Base-by-base conservation (phyloP, 495 filamentous ascomycete genomes). In the Hypoxylon perforatum region DNA sequence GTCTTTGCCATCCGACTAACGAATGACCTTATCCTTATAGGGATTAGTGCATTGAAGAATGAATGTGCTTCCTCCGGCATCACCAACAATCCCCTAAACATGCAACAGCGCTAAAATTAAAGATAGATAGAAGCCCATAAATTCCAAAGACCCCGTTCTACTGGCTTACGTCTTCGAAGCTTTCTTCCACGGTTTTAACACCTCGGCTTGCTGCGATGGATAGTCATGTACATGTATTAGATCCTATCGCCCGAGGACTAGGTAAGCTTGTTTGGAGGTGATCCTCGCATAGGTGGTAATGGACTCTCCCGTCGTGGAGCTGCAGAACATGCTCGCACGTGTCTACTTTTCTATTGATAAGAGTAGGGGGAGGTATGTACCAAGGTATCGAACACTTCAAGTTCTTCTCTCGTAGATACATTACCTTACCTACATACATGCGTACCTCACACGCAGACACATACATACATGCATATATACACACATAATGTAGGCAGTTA, bases 41-140 rank as follows among this genome's bases (percentile, higher is more conserved):
- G 67, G 67, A 35, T 59, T 70, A 70, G 63, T 66, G 67, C 67
- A 70, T 70, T 65, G 52, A 70, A 50, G 55, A 65, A 58, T 59
- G 63, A 41, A 70, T 67, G 52, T 66, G 42, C 54, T 44, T 61
- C 30, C 63, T 11, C 23, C 63, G 55, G 63, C 64, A 67, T 52
- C 64, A 57, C 57, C 57, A 57, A 67, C 49, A 56, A 61, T 15
- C 46, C 48, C 56, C 55, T 54, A 46, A 60, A 59, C 56, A 60
- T 65, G 38, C 63, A 50, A 67, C 63, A 23, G 21, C 64, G 35
- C 56, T 66, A 66, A 66, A 50, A 55, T 52, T 59, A 54, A 55
- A 56, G 51, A 63, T 59, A 50, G 42, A 22, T 38, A 18, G 11
- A 33, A 33, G 30, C 30, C 30, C 30, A 33, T 33, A 10, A 10